Base-by-base conservation (phyloP, 805 yeast genomes). In the Wickerhamiella occidentalis region DNA sequence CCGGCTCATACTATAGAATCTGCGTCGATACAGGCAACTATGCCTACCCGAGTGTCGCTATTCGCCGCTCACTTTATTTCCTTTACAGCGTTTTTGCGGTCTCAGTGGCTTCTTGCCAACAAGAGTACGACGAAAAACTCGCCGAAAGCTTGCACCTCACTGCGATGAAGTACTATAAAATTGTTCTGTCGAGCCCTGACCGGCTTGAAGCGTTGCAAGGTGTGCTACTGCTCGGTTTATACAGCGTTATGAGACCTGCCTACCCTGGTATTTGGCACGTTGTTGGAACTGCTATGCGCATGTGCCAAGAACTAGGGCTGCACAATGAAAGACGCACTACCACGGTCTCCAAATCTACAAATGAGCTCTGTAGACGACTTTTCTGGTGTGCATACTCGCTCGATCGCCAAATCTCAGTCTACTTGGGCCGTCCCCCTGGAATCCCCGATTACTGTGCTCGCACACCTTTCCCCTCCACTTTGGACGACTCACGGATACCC, bases 251-350 rank as follows among this genome's bases (percentile, higher is more conserved):
- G 95, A 72, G 95, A 51, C 96, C 96, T 0, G 80, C 90, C 0
- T 76, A 77, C 12, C 95, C 95, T 0, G 92, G 95, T 3, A 85
- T 85, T n/a, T 87, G 96, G 96, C 85, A 85, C 61, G 77, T 83
- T 3, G 67, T 85, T 54, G 95, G 95, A 0, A 76, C 85, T 1
- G 87, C 90, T 0, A 64, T 85, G 45, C 71, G 96, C 52, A 64
- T 85, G 45, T 79, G 90, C 56, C 85, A 86, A 25, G 96, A 87
- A 63, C 64, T 87, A 52, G 95, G 94, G 1, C 68, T 87, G 6
- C 96, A 87, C 63, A 77, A 78, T 33, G 95, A 86, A 58, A 61
- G 62, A 18, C 44, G 65, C 57, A 4, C 47, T 49, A 23, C 51
- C 46, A 43, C 48, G 25, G n/a, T 62, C 38, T 52, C 61, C 54